A percentile compares a stretch with the other conserved stretches of the same genome.
These are phyloP conservation scores for Globisporangium heterothallicum DNA, from an alignment of 352 stramenopile species.

Conservation along the genomic window DNA sequence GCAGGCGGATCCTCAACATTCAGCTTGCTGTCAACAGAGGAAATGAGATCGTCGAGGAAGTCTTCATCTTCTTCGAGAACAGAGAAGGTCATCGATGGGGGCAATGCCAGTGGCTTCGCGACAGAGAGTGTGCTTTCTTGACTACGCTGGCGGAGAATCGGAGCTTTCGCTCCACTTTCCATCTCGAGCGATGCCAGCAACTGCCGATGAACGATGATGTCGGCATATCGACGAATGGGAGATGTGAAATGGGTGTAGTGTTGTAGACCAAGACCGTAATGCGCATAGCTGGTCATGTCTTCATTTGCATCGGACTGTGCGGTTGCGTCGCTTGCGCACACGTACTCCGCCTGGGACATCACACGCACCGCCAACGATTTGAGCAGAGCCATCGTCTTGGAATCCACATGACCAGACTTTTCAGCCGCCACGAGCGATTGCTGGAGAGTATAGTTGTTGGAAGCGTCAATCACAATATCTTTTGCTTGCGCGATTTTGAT, in stretches of 20 bases:
- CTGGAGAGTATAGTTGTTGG: conserved; percentile 80
- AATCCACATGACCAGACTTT: conserved; percentile 50
- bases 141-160: neutral
- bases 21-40: conserved; percentile 55
- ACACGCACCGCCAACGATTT: conserved; percentile 91
- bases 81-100: conserved; percentile 42
- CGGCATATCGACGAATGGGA: conserved; percentile 87
- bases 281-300: conserved; percentile 59
- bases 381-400: conserved; percentile 83
- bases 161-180: neutral
- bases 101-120: conserved; percentile 18
- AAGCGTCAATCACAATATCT: conserved; percentile 65
- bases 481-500: conserved; percentile 65
- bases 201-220: conserved; percentile 89
- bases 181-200: conserved; percentile 66
- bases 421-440: conserved; percentile 61
- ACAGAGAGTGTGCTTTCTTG: neutral
- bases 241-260: conserved; percentile 93
- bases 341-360: conserved; percentile 94
- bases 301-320: conserved; percentile 29
- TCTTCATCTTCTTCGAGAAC: conserved; percentile 58
- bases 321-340: conserved; percentile 71
- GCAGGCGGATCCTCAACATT: conserved; percentile 15
- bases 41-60: conserved; percentile 62
- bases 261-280: conserved; percentile 86